Evolutionary conservation across 2,329 filamentous ascomycete genomes (phyloP).

Genomic region (Nothophoma quercina): DNA sequence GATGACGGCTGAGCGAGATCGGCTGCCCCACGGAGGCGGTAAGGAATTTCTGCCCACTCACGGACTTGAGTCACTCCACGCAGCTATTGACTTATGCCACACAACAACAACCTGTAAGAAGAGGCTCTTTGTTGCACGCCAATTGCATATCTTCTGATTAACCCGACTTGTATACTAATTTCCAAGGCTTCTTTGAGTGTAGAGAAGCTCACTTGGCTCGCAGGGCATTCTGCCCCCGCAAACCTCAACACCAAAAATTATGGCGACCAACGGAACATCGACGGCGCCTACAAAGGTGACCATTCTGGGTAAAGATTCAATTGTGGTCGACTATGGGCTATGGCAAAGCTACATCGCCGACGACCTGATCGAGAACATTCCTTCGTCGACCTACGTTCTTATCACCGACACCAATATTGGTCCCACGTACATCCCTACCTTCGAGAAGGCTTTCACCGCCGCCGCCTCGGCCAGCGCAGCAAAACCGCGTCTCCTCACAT

Average conservation of each 20-base stretch:
- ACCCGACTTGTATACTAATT: not conserved
- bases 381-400: conserved; percentile 91
- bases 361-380: conserved; percentile 79
- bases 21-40: not conserved
- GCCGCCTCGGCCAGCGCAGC: conserved; percentile 46
- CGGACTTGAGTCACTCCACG: conserved; percentile 19
- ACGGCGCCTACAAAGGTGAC: conserved; percentile 68
- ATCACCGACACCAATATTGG: conserved; percentile 95
- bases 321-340: conserved; percentile 89
- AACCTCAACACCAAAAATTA: conserved; percentile 21
- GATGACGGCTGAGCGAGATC: not conserved
- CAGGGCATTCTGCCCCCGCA: conserved; percentile 15
- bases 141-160: conserved; percentile 1
- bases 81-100: conserved; percentile 8
- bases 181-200: not conserved
- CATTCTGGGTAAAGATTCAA: conserved; percentile 88
- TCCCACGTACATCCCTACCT: conserved; percentile 79
- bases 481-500: conserved; percentile 76
- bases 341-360: conserved; percentile 83
- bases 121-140: not conserved
- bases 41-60: conserved; percentile 20
- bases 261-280: conserved; percentile 41
- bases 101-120: conserved; percentile 4
- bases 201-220: conserved; percentile 8
- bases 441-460: conserved; percentile 70